Base-by-base conservation (phyloP, 768 basidiomycete species). In the Coprinopsis strossmayeri region DNA sequence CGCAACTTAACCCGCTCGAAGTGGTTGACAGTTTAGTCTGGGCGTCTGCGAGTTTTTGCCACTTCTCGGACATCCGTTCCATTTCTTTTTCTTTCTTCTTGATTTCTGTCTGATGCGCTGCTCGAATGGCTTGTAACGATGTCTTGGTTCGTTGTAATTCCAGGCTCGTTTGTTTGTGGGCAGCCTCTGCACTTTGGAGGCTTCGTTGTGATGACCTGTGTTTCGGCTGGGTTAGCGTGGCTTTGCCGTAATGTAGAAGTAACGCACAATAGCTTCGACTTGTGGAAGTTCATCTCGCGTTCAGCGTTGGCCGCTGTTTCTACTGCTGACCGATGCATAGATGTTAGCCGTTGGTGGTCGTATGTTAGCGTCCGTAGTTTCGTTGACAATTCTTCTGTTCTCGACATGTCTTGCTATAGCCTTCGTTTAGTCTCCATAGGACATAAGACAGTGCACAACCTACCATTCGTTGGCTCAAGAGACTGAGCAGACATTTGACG, bases 31-130 rank as follows among this genome's bases (percentile, higher is more conserved):
- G 64, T 61, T 82, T 87, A 0, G 75, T 61, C 62, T 91, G 90
- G 9, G 72, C 61, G 49, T 90, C 88, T 3, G 77, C 66, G 15
- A 91, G 61, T 59, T 82, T 90, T 24, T 71, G 68, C 86, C 87
- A 90, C 54, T 79, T 81, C 42, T 91, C 89, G 23, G 77, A 55
- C 60, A 85, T 80, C 15, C 81, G 74, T 56, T 91, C 89, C 15
- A 82, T 64, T 34, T 92, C 89, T 55, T 83, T 84, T 55, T 93
- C 90, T 57, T 78, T 79, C 70, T 85, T 87, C 73, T 84, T 90
- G 27, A 89, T 61, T 60, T 92, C 91, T 28, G 73, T 71, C 49
- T 78, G 73, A 53, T 89, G 79, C 0, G 82, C 77, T 34, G 79
- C 71, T 21, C 91, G 81, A 11, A 88, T 68, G 9, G 77, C 77